phyloP scores from a whole-genome alignment of 139 green algal species.

The Coelastrella sp. region DNA sequence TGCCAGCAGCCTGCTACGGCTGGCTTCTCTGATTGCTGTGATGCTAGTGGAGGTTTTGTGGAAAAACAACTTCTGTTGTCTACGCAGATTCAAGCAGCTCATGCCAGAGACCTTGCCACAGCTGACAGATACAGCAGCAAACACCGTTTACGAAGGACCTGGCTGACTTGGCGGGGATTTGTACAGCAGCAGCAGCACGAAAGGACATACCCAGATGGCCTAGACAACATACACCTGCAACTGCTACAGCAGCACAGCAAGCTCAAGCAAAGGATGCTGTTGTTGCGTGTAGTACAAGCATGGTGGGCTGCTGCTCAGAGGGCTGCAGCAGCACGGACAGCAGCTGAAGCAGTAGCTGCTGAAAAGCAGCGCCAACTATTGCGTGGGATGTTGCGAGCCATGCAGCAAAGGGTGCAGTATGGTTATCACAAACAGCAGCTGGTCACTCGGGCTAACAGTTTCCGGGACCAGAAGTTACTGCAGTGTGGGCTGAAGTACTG shows the following conservation, averaged over 20 bases:
- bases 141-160: neutral
- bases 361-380: neutral
- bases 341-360: neutral
- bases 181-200: neutral
- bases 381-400: neutral
- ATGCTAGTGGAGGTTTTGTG: too few relatives aligned
- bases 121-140: neutral
- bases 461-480: neutral
- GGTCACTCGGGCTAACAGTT: neutral
- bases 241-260: conserved; percentile 10
- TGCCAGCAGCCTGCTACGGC: too few relatives aligned
- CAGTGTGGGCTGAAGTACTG: neutral
- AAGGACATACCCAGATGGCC: neutral
- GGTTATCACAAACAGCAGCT: conserved; percentile 5
- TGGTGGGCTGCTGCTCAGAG: neutral
- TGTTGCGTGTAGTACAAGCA: neutral
- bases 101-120: neutral
- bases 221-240: neutral
- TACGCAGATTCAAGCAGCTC: neutral
- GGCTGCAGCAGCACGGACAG: conserved; percentile 10
- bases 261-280: neutral
- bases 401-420: neutral
- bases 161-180: neutral
- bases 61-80: too few relatives aligned
- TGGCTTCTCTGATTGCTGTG: too few relatives aligned